Base-by-base conservation (phyloP, 2,329 filamentous ascomycete species). In the Cladosporium sp. region DNA sequence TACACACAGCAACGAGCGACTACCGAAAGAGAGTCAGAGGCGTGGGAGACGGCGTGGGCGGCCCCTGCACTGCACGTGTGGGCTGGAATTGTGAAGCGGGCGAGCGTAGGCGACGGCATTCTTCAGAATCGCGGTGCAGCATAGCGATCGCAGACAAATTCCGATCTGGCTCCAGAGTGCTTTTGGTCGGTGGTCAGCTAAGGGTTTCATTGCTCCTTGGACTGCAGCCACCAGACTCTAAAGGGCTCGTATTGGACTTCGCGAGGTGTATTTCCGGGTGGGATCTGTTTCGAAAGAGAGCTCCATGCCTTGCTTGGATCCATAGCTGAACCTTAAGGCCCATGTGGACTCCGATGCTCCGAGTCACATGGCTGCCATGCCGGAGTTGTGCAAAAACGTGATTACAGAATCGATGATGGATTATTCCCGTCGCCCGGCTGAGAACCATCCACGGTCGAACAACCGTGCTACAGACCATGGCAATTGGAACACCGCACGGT, bases 401-500 rank as follows among this genome's bases (percentile, higher is more conserved):
- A 52, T 21, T 28, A 40, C 23, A 40, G 31, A 33, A 62, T 37
- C n/a, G 16, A 55, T 55, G 52, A 46, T 46, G 52, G 3, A 26
- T 37, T 37, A 37, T 37, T 37, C 55, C 55, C 55, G 28, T 35
- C 23, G n/a, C 21, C 33, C 55, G 31, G 55, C 33, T 35, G 16
- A 37, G 18, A 16, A 55, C 16, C 26, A 44, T 8, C 31, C 31
- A 23, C n/a, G 40, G 31, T 44, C 46, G 29, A 31, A 26, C 16
- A 35, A 63, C 44, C 40, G 61, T 63, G 61, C 50, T 26, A 63
- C 61, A 52, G 37, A 46, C 40, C 5, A 46, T 46, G 40, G 40
- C 40, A 44, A 37, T 18, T 23, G 10, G 23, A 35, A 26, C 26
- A 63, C 61, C 50, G 61, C 61, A 56, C 61, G 50, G 50, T 33